A percentile compares a stretch with the other conserved stretches of the same genome.
Evolutionary conservation across 2,329 filamentous ascomycete species (phyloP).

Genomic region (Hypoxylon sp.): DNA sequence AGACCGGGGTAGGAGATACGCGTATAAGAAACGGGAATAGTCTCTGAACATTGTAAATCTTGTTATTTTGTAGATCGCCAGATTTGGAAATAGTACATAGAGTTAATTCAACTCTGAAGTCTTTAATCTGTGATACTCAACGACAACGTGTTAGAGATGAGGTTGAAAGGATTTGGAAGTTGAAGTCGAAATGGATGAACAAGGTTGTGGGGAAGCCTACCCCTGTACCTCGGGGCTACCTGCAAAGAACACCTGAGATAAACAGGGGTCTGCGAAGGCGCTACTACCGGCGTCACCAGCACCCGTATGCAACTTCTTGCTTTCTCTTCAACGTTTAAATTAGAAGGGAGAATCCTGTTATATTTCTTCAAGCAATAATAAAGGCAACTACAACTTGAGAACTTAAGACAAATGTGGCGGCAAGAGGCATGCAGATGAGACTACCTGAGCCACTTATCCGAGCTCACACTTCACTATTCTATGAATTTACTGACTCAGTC

Average conservation of each 20-base stretch:
- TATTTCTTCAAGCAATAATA: constrained; percentile 13
- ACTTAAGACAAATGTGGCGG: neutral
- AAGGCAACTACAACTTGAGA: neutral
- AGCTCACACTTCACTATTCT: neutral
- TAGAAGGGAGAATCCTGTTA: constrained; percentile 15
- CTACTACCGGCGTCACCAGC: constrained; percentile 15
- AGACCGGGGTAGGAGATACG: constrained; percentile 30
- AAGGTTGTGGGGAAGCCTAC: constrained; percentile 20
- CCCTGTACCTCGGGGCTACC: constrained; percentile 14
- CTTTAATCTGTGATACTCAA: constrained; percentile 2
- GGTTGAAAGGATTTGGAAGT: constrained; percentile 12
- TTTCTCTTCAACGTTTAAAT: constrained; percentile 18
- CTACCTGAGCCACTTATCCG: neutral
- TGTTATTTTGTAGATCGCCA: constrained; percentile 13
- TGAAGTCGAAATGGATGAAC: constrained; percentile 14
- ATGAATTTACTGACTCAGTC: neutral
- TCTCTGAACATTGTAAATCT: constrained; percentile 18
- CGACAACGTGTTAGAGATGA: constrained; percentile 7
- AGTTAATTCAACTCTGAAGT: constrained; percentile 4
- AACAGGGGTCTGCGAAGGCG: constrained; percentile 9
- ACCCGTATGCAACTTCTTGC: constrained; percentile 18
- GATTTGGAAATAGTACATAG: neutral
- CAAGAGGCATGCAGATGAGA: neutral
- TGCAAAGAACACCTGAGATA: constrained; percentile 7
- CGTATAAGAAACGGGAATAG: constrained; percentile 17